Conservation (phyloP, 1,139 yeast species). For the Pichia sp. region DNA sequence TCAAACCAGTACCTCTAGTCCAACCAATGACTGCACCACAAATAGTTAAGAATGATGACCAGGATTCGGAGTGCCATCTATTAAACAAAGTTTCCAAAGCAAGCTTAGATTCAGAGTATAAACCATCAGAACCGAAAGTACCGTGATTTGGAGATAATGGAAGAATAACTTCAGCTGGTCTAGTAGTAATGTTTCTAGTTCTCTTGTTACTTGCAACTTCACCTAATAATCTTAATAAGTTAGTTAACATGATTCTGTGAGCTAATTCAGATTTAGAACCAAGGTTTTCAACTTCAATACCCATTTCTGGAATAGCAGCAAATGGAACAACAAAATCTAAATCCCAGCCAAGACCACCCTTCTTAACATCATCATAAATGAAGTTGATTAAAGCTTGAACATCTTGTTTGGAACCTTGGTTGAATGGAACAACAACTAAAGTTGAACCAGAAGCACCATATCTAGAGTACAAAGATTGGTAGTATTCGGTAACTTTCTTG, state of each 20-base stretch:
- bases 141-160: conserved; percentile 99
- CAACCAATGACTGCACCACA: conserved; percentile 99
- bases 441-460: conserved; percentile 90
- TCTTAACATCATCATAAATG: conserved; percentile 75
- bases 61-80: conserved; percentile 98
- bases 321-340: conserved; percentile 93
- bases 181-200: conserved; percentile 69
- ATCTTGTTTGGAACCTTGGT: conserved; percentile 95
- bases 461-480: conserved; percentile 88
- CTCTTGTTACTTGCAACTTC: conserved; percentile 79
- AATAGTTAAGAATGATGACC: conserved; percentile 89
- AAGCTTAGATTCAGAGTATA: conserved; percentile 94
- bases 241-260: conserved; percentile 96
- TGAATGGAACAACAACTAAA: conserved; percentile 93
- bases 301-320: conserved; percentile 98
- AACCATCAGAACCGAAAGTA: conserved; percentile 95
- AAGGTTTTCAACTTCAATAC: conserved; percentile 86
- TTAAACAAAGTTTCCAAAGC: conserved; percentile 93
- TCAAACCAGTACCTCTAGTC: conserved; percentile 99
- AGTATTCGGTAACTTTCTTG: conserved; percentile 89
- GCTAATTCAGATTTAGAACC: conserved; percentile 96
- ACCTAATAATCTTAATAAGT: conserved; percentile 87
- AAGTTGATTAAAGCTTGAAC: conserved; percentile 78
- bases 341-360: conserved; percentile 97
- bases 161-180: conserved; percentile 96